Percentiles rank a stretch among this genome's conserved stretches.
phyloP scores from a whole-genome alignment of 2,329 filamentous ascomycete species.

The Trichoderma aggressivum region DNA sequence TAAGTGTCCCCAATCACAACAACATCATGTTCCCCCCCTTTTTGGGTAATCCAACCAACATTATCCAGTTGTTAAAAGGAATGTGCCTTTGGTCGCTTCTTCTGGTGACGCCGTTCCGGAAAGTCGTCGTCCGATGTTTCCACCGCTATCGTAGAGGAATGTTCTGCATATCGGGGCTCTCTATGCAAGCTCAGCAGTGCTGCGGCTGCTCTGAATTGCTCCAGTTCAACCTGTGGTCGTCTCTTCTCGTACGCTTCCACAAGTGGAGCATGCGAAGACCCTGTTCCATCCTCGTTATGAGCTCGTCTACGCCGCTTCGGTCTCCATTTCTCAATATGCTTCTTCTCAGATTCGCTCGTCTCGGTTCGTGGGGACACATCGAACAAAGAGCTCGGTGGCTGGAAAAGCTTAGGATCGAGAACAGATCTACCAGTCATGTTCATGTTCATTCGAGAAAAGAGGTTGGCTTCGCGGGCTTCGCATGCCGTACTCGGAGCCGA shows the following conservation, averaged over 20 bases:
- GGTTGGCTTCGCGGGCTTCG: not conserved
- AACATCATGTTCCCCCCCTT: not conserved
- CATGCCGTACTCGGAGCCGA: not conserved
- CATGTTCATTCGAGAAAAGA: not conserved
- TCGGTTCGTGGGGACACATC: not conserved
- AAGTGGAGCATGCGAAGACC: not conserved
- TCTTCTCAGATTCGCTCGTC: not conserved
- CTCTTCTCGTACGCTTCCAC: not conserved
- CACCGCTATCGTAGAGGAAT: not conserved
- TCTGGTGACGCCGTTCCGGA: not conserved
- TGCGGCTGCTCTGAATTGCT: constrained; percentile 17
- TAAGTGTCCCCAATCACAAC: not conserved
- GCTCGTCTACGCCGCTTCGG: constrained; percentile 11
- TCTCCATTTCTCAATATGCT: not conserved
- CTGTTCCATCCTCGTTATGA: not conserved
- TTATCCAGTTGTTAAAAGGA: constrained; percentile 1
- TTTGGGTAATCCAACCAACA: not conserved
- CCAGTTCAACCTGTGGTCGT: not conserved
- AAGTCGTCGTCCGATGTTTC: constrained; percentile 6
- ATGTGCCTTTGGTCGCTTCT: constrained; percentile 15
- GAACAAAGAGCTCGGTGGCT: not conserved
- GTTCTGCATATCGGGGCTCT: not conserved
- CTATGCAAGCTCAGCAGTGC: constrained; percentile 19
- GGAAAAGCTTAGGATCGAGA: not conserved
- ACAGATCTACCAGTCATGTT: not conserved